Evolutionary conservation across 495 filamentous ascomycete species (phyloP), one percentile per base, ranked within the genome.

Genomic region (Podospora comata): DNA sequence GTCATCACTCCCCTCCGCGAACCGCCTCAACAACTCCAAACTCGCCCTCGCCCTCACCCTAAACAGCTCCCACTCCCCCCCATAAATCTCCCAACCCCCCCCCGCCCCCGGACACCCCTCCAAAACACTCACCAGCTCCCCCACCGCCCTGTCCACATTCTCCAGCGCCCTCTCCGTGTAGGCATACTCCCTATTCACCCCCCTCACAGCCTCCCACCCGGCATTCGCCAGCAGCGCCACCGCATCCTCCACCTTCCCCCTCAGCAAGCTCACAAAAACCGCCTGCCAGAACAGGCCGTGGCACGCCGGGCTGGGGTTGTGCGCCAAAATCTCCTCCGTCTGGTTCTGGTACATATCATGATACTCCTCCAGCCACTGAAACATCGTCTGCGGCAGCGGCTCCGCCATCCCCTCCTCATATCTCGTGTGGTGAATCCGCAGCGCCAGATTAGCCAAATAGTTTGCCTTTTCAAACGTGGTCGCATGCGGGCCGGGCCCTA

Each of bases 241-340:
- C 0, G 89, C 87, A 13, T 87, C 87, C 4, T 73, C 64, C 53
- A 97, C 84, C 39, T 86, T 85, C 26, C 93, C 93, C 18, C 93
- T 89, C 4, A 94, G 78, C 62, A 92, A 82, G 39, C 85, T 76
- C 34, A 83, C 81, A 68, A 87, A 89, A 19, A 96, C 79, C 11
- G 87, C 84, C 72, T 92, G 90, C 94, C 94, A 97, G 76, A 91
- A 97, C 30, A 87, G 81, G 5, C 79, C 78, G 70, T 93, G 90
- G 59, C 87, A 86, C 2, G 92, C 88, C 48, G 91, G 90, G 67
- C 89, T 90, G 2, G 90, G 91, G 59, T 85, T 80, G 65, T 88
- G 76, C 27, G 82, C 81, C 67, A 85, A 79, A 53, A 96, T 79
- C 15, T 87, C 78, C 54, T 86, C 80, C 3, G 90, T 72, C 67